Base-by-base conservation (phyloP, 352 stramenopile genomes). In the Elongisporangium anandrum region DNA sequence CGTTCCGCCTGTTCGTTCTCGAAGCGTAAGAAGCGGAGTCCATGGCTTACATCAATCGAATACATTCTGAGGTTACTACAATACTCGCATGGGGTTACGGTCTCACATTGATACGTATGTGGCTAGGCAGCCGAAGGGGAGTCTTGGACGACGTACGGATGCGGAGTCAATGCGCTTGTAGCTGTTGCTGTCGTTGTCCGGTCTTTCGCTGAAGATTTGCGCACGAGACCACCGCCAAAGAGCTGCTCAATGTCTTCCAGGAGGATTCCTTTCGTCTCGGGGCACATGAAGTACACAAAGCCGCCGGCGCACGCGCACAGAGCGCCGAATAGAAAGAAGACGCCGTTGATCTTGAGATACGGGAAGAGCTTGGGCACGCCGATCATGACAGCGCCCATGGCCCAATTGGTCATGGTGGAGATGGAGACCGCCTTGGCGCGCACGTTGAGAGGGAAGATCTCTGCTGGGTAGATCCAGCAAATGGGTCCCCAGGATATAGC, bases 1-100 rank as follows among this genome's bases (percentile, higher is more conserved):
- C 79, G 34, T 91, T 79, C 69, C 72, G 81, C 56, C 62, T 89
- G 47, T 87, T 88, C 29, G 73, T 88, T 52, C 60, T 91, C 38
- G 63, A 86, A 39, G 61, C 72, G 34, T 81, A 65, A 72, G n/a
- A n/a, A n/a, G 24, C 17, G 12, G 16, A 17, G 20, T 39, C 22
- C 54, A 52, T 50, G 54, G 24, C 24, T 34, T 34, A 3, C 24
- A 34, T 51, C 45, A 20, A 53, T 17, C 16, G 54, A 59, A 15
- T 23, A 24, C 20, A 54, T 20, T 39, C 21, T 50, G 10, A 38
- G 39, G 3, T 59, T 22, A 26, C 50, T 29, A 21, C 56, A 26
- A n/a, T 61, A 61, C n/a, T 23, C 39, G 13, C 34, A 2, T 45
- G 21, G n/a, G n/a, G 4, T 52, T 41, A 13, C 21, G 51, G 29